A percentile compares a stretch with the other conserved stretches of the same genome.
These are phyloP conservation scores for Globisporangium paroecandrum DNA, from an alignment of 352 stramenopile species.

Conservation along the genomic window DNA sequence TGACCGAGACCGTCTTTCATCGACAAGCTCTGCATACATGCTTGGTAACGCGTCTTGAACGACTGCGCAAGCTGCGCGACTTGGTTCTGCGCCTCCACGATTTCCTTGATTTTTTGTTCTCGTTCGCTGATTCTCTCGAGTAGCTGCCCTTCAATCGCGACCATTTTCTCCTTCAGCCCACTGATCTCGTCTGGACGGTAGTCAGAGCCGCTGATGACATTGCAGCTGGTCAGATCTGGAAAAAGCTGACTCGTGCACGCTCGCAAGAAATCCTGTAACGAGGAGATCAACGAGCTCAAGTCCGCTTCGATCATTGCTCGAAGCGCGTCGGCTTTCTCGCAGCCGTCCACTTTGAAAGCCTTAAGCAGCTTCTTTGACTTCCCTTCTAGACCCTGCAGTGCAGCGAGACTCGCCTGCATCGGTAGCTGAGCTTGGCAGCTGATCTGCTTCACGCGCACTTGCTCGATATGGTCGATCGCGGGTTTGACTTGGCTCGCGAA, in stretches of 20 bases:
- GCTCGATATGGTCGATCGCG: slow-evolving; percentile 28
- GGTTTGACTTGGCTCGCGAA: slow-evolving; percentile 39
- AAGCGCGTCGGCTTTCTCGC: slow-evolving; percentile 27
- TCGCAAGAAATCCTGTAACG: slow-evolving; percentile 51
- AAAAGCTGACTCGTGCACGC: slow-evolving; percentile 55
- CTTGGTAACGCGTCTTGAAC: slow-evolving; percentile 72
- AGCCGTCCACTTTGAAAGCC: slow-evolving; percentile 36
- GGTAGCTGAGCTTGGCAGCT: slow-evolving; percentile 57
- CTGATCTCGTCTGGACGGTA: slow-evolving; percentile 80
- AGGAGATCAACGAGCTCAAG: slow-evolving; percentile 26
- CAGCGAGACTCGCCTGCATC: slow-evolving; percentile 70
- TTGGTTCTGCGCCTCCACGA: slow-evolving; percentile 31
- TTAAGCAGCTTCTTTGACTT: slow-evolving; percentile 70
- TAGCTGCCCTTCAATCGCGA: slow-evolving; percentile 36
- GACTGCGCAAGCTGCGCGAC: slow-evolving; percentile 30
- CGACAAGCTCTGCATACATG: slow-evolving; percentile 73
- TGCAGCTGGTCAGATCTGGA: slow-evolving; percentile 50
- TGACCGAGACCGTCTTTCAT: slow-evolving; percentile 88
- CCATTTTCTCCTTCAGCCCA: slow-evolving; percentile 36
- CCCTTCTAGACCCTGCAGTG: slow-evolving; percentile 81
- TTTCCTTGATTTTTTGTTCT: slow-evolving; percentile 30
- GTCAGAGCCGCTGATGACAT: slow-evolving; percentile 75
- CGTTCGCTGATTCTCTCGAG: slow-evolving; percentile 30
- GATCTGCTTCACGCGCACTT: slow-evolving; percentile 46
- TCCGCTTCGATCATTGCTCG: slow-evolving; percentile 29